Base-by-base conservation (phyloP, 345 rosid species). In the Geranium rotundifolium region DNA sequence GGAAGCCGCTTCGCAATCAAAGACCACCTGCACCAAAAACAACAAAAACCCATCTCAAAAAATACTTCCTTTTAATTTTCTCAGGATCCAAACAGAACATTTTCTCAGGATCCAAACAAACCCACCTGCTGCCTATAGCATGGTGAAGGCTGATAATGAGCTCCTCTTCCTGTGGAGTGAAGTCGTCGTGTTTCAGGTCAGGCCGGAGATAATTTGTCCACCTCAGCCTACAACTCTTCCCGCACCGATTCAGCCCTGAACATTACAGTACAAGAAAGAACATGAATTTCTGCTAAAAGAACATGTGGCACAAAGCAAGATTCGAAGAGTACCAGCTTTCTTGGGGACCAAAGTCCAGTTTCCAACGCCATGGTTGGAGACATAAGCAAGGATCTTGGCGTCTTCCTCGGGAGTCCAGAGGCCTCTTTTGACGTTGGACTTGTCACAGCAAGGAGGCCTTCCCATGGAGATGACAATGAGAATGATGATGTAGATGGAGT, bases 1-100 rank as follows among this genome's bases (percentile, higher is more conserved):
- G 96, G 95, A 15, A 93, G 81, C 17, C 84, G 97, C 63, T 88
- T 96, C 58, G 99, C 99, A 67, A 90, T 90, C 58, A 93, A 79
- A 23, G 91, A 74, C 97, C 97, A 89, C 81, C 98, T 89, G 72
- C 23, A n/a, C 23, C 12, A 8, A 23, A 23, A 23, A 23, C 27
- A 23, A 23, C 27, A 23, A 23, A 23, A 23, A 23, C 27, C 27
- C 27, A 23, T 23, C 27, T 23, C 27, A 23, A 23, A 23, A 23
- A 23, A 23, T 23, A 23, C 27, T 23, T 23, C 27, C 27, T 23
- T 23, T 23, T 23, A 2, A 23, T 23, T 23, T 23, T 23, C 2
- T 23, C 27, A 23, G 27, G 27, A 23, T 23, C 27, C 27, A 23
- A 23, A 23, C 27, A 23, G 27, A 23, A 23, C 27, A 23, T 23